A percentile compares a stretch with the other conserved stretches of the same genome.
These are phyloP conservation scores for Adansonia rubrostipa DNA, from an alignment of 441 rosid species.

Conservation along the genomic window DNA sequence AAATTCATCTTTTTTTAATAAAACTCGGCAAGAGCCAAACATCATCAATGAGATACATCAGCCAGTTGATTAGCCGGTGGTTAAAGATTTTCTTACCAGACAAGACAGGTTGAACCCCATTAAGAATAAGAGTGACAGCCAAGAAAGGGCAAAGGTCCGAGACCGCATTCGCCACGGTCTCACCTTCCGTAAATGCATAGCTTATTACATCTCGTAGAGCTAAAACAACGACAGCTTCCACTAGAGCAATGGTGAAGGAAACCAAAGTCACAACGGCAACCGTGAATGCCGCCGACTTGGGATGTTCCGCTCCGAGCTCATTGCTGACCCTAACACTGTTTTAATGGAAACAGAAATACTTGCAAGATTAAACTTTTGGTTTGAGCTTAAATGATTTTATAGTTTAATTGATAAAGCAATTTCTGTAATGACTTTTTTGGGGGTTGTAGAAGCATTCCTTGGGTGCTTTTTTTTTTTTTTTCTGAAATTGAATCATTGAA, in stretches of 20 bases:
- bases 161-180: conserved; percentile 52
- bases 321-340: conserved; percentile 57
- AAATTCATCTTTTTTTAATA: too few species aligned
- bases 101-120: conserved; percentile 64
- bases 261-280: conserved; percentile 34
- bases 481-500: background rate
- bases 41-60: too few species aligned
- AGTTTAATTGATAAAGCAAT: too few species aligned
- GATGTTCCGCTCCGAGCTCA: conserved; percentile 58
- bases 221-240: conserved; percentile 43
- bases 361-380: background rate
- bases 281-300: conserved; percentile 46
- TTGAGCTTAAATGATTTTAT: background rate
- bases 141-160: conserved; percentile 54
- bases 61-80: background rate
- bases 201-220: conserved; percentile 54
- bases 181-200: conserved; percentile 59
- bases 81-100: conserved; percentile 43
- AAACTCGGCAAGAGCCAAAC: background rate
- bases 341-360: background rate
- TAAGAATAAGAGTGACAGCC: conserved; percentile 54
- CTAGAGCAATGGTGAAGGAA: conserved; percentile 43
- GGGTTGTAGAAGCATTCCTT: background rate
- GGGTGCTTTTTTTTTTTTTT: background rate
- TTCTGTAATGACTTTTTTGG: background rate